Evolutionary conservation across 192 early-diverging fungal species (phyloP), one percentile per base, ranked within the genome.

Genomic region (Spizellomyces sp.): DNA sequence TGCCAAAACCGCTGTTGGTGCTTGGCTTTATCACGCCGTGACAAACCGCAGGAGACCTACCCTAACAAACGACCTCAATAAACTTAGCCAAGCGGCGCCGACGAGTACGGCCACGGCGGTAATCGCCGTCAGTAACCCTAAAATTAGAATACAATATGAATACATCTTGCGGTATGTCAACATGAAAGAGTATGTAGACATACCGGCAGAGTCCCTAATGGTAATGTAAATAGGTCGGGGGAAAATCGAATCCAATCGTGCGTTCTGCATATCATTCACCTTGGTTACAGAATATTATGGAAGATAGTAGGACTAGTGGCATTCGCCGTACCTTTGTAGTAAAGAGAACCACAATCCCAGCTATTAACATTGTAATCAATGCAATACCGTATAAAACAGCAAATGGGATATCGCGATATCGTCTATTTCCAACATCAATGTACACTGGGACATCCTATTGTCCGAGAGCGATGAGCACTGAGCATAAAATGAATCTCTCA

Each of bases 31-130:
- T 59, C 5, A n/a, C 64, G 47, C 4, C 27, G 3, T 36, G 27
- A 36, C 27, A 36, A 36, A 36, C 27, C 3, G 27, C 27, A 36
- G n/a, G 4, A 15, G 15, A 59, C 64, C 6, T 62, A 66, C 64
- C n/a, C 70, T 45, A 12, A 73, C 71, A 58, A 42, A 73, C 6
- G 42, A 15, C 27, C 71, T n/a, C 47, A 73, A 56, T 3, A 66
- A 17, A 10, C 41, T 22, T 52, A 73, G 54, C 71, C 71, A 73
- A 14, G 54, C 14, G 19, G 17, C 62, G 36, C 63, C 62, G 46
- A 54, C 19, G 8, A 9, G 63, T 8, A 73, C 46, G 8, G 71
- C 71, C 19, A 66, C 55, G 41, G 6, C 22, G 9, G 50, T 59
- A 8, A 64, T 58, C 6, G 45, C 36, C n/a, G 57, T 19, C 42